Base-by-base conservation (phyloP, 352 stramenopile species). In the Pythium dissimile region DNA sequence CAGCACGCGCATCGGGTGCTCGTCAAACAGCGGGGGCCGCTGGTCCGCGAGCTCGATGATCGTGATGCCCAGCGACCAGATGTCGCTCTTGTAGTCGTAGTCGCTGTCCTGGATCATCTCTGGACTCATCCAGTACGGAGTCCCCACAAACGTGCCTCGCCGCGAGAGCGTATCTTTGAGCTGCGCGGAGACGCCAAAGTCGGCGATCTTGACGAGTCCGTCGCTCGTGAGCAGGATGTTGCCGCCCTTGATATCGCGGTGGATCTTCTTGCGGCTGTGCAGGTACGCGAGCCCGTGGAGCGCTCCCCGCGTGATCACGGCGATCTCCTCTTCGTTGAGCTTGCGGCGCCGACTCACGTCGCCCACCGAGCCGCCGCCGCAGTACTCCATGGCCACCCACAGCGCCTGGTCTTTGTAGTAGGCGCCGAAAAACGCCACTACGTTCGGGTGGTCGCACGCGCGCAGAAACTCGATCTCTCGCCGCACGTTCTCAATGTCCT, bases 171-270 rank as follows among this genome's bases (percentile, higher is more conserved):
- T 86, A 37, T 85, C 67, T 18, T 72, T 67, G 9, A 89, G 56
- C 51, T 87, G 77, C 24, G 80, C 80, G 16, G 82, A 89, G 11
- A 94, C 83, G 9, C 86, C 86, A 82, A 98, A 98, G 77, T 97
- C 91, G 2, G 92, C 90, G 28, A 99, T 86, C 69, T 99, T 99
- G 56, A 98, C 94, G 63, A 94, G 69, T 1, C 94, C 95, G 26
- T 89, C 72, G 18, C 70, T 68, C 7, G 92, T 98, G 9, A 99
- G 75, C n/a, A 99, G 66, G 41, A 99, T 96, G 64, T 98, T 99
- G 30, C 94, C 95, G 37, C 92, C 77, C 67, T 89, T 88, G 41
- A 98, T 95, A 73, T 98, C 96, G 31, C 94, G 73, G 73, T 99
- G 96, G 58, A 97, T 85, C 45, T 92, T 94, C 43, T 82, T 86